These are phyloP conservation scores for Thymus quinquecostatus DNA, from an alignment of 257 asterid species.

Conservation along the genomic window DNA sequence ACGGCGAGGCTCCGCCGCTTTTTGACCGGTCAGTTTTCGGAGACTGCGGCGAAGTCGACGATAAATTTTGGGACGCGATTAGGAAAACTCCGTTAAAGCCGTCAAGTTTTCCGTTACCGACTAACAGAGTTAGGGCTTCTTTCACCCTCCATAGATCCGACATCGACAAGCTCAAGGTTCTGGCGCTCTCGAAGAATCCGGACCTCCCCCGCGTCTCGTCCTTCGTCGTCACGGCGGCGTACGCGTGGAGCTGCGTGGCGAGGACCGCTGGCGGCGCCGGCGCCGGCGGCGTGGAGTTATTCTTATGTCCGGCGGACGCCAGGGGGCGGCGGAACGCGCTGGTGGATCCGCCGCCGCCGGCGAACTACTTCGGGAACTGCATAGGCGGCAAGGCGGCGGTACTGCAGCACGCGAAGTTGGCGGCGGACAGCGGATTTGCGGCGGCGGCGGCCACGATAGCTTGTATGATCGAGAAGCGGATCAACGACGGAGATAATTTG, in stretches of 20 bases:
- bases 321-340: constrained; percentile 10
- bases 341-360: constrained; percentile 25
- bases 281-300: constrained; percentile 5
- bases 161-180: constrained; percentile 38
- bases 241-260: too few relatives aligned
- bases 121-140: constrained; percentile 29
- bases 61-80: constrained; percentile 29
- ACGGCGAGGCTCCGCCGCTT: constrained; percentile 25
- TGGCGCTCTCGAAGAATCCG: constrained; percentile 35
- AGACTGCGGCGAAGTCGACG: constrained; percentile 33
- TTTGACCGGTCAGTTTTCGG: constrained; percentile 39
- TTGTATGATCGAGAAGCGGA: too few relatives aligned
- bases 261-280: neutral
- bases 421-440: constrained; percentile 38
- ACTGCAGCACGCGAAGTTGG: constrained; percentile 15
- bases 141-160: constrained; percentile 36
- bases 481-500: too few relatives aligned
- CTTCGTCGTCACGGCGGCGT: too few relatives aligned
- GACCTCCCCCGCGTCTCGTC: too few relatives aligned
- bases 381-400: constrained; percentile 25
- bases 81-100: neutral
- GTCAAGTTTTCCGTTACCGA: too few relatives aligned
- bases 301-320: constrained; percentile 37
- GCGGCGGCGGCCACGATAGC: neutral
- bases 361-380: constrained; percentile 42